Conservation (phyloP, 228 moss, liverwort and hornwort genomes). For the Sphagnum fallax region DNA sequence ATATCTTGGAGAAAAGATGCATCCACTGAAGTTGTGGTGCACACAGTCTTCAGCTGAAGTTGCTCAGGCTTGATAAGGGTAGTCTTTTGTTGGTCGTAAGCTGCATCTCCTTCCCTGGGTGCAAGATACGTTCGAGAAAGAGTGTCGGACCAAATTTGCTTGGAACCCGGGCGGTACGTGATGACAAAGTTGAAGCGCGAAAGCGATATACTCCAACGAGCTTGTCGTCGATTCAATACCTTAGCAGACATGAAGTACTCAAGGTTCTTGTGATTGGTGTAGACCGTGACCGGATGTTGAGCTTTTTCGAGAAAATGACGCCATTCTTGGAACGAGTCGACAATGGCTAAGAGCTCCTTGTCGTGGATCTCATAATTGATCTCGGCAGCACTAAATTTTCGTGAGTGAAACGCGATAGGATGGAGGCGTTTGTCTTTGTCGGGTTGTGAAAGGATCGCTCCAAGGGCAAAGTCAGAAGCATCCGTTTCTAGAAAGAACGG, state of each 20-base stretch:
- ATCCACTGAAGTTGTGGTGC: too few species aligned
- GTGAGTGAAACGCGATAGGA: background rate
- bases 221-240: background rate
- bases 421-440: background rate
- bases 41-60: too few species aligned
- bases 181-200: constrained; percentile 2
- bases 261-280: background rate
- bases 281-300: background rate
- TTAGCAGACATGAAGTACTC: background rate
- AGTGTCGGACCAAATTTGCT: too few species aligned
- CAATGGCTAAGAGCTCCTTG: background rate
- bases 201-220: background rate
- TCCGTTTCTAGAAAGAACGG: background rate
- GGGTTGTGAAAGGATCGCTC: background rate
- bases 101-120: too few species aligned
- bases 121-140: too few species aligned
- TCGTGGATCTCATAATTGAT: constrained; percentile 1
- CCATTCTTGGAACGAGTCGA: background rate
- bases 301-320: background rate
- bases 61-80: too few species aligned
- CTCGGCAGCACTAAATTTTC: background rate
- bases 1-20: too few species aligned
- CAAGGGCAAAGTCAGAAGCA: background rate
- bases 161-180: too few species aligned
- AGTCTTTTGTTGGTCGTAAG: too few species aligned